These are phyloP conservation scores for Phycomyces blakesleeanus DNA, from an alignment of 192 early-diverging fungal genomes.

Conservation along the genomic window DNA sequence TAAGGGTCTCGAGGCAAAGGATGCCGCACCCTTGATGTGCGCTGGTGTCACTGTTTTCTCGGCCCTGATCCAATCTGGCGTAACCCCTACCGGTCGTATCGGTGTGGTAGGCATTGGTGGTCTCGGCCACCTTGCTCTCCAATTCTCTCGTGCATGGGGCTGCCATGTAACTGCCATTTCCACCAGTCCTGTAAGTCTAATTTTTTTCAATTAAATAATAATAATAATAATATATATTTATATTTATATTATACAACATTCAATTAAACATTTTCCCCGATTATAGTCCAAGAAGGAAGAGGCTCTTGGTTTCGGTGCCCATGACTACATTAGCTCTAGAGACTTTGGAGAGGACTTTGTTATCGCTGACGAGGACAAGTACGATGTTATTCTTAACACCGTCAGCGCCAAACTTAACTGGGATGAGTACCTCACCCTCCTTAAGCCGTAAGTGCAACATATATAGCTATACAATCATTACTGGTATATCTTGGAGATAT, in stretches of 20 bases:
- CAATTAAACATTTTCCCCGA: neutral
- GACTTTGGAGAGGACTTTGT: conserved; percentile 26
- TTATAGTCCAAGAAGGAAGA: conserved; percentile 50
- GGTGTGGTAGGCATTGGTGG: conserved; percentile 74
- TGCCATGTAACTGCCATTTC: conserved; percentile 52
- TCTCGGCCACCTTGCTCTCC: conserved; percentile 54
- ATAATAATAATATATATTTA: no score
- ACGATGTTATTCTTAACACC: conserved; percentile 49
- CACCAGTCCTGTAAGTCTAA: conserved; percentile 13
- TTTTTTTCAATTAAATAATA: no score
- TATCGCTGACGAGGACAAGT: conserved; percentile 19
- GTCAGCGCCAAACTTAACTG: conserved; percentile 33
- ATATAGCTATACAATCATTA: no score
- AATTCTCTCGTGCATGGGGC: conserved; percentile 50
- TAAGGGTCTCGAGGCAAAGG: conserved; percentile 40
- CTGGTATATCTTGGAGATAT: no score
- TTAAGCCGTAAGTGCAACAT: conserved; percentile 23
- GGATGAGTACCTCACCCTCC: conserved; percentile 36
- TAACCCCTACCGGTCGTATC: conserved; percentile 60
- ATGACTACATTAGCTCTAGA: conserved; percentile 42
- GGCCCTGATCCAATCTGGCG: conserved; percentile 57
- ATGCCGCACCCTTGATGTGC: conserved; percentile 75
- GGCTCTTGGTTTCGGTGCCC: conserved; percentile 51
- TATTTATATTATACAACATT: no score
- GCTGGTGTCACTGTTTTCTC: conserved; percentile 77